Conservation (phyloP, 2,329 filamentous ascomycete genomes). For the Nannizzia gypsea region DNA sequence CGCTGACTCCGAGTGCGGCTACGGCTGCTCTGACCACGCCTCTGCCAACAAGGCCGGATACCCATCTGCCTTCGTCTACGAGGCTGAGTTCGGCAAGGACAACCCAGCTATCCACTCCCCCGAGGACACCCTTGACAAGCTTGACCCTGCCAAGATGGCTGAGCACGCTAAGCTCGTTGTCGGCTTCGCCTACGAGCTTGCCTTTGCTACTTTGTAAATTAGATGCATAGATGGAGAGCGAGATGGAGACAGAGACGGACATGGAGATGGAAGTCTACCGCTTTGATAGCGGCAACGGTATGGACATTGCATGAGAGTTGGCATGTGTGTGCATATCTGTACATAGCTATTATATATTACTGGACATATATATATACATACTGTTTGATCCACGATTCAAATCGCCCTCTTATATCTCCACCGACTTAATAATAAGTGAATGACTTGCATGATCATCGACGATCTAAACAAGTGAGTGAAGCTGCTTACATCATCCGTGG, state of each 20-base stretch:
- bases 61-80: constrained; percentile 53
- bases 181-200: constrained; percentile 72
- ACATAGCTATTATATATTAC: not conserved
- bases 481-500: no score
- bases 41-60: constrained; percentile 40
- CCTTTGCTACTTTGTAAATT: constrained; percentile 35
- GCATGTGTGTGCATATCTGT: not conserved
- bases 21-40: constrained; percentile 61
- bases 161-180: constrained; percentile 79
- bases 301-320: not conserved
- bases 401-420: no score
- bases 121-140: constrained; percentile 56
- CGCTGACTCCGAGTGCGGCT: constrained; percentile 77
- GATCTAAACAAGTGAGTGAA: no score
- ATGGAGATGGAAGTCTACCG: not conserved
- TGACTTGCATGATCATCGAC: no score
- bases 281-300: not conserved
- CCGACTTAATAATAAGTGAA: no score
- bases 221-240: not conserved
- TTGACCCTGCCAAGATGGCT: constrained; percentile 82
- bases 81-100: constrained; percentile 47
- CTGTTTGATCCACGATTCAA: no score
- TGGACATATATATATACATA: not conserved
- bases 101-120: constrained; percentile 64
- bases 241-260: not conserved